Evolutionary conservation across 1,284 basidiomycete genomes (phyloP).

Genomic region (Pseudozyma flocculosa): DNA sequence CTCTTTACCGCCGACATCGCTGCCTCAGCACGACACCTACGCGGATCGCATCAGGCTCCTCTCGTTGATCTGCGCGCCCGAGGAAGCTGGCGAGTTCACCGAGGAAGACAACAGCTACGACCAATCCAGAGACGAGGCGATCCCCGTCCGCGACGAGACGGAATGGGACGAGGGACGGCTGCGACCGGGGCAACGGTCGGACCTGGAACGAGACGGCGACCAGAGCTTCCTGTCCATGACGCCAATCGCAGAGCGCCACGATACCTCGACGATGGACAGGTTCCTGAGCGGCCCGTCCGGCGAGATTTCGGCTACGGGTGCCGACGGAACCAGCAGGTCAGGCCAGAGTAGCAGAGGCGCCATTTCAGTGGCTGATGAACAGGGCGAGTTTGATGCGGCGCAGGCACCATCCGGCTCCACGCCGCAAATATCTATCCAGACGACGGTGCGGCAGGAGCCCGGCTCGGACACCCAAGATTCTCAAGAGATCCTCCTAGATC

Average conservation of each 20-base stretch:
- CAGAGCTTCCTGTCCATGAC: conserved; percentile 24
- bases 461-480: neutral
- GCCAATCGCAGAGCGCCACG: conserved; percentile 2
- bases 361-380: conserved; percentile 20
- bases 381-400: too few relatives aligned
- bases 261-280: too few relatives aligned
- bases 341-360: too few relatives aligned
- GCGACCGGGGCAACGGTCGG: neutral
- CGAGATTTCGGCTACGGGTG: too few relatives aligned
- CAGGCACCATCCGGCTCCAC: neutral
- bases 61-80: conserved; percentile 46
- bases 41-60: conserved; percentile 58
- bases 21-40: conserved; percentile 58
- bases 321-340: too few relatives aligned
- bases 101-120: conserved; percentile 7
- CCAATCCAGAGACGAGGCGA: neutral
- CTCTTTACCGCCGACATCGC: neutral
- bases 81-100: conserved; percentile 3
- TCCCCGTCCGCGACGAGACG: too few relatives aligned
- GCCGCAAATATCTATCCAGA: conserved; percentile 3
- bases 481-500: neutral
- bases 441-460: neutral
- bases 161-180: too few relatives aligned
- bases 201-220: conserved; percentile 8
- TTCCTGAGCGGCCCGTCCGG: too few relatives aligned